These are phyloP conservation scores for Seminavis robusta DNA, from an alignment of 108 stramenopile species.

Conservation along the genomic window DNA sequence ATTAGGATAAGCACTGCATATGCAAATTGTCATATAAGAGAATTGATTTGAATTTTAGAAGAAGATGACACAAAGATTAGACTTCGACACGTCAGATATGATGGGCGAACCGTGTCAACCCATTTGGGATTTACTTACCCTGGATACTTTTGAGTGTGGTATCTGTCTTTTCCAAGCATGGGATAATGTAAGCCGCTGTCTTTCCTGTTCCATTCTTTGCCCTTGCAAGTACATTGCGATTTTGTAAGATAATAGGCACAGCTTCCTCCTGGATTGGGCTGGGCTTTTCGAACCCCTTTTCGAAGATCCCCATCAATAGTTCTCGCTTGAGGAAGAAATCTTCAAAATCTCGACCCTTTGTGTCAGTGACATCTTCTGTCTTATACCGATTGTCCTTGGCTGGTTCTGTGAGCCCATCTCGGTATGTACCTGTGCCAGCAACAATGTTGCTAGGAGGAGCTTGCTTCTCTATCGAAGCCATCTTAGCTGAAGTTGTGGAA, in stretches of 20 bases:
- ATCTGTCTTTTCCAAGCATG: constrained; percentile 97
- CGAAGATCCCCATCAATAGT: constrained; percentile 98
- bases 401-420: constrained; percentile 81
- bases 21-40: not conserved
- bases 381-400: constrained; percentile 85
- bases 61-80: not conserved
- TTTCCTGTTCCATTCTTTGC: constrained; percentile 99
- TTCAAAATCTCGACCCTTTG: constrained; percentile 97
- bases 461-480: constrained; percentile 28
- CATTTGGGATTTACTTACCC: constrained; percentile 28
- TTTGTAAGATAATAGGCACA: constrained; percentile 95
- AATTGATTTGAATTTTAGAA: not conserved
- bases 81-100: not conserved
- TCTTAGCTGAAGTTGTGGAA: too few relatives aligned
- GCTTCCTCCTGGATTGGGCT: constrained; percentile 98
- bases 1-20: constrained; percentile 88
- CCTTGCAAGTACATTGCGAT: constrained; percentile 94
- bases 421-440: constrained; percentile 72
- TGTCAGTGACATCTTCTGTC: constrained; percentile 95
- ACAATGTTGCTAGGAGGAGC: constrained; percentile 26
- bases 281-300: constrained; percentile 99
- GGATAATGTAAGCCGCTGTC: constrained; percentile 99
- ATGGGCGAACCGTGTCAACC: not conserved
- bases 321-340: constrained; percentile 97
- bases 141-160: constrained; percentile 82